Conservation (phyloP, 352 stramenopile genomes). For the Phytophthora fragariae region DNA sequence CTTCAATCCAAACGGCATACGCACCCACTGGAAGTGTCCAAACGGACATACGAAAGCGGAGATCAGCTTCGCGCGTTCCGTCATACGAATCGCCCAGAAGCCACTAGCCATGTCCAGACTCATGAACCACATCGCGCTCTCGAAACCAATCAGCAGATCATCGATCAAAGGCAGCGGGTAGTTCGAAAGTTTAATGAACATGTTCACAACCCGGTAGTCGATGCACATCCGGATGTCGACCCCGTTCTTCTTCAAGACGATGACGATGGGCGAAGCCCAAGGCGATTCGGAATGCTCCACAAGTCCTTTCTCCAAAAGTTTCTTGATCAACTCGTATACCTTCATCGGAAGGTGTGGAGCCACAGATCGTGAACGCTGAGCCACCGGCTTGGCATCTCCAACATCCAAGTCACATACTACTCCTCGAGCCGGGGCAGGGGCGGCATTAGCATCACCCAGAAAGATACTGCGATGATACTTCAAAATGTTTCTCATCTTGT, state of each 20-base stretch:
- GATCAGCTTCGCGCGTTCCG: conserved; percentile 17
- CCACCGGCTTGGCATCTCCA: too few species aligned
- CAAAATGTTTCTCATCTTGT: too few species aligned
- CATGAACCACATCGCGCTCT: conserved; percentile 23
- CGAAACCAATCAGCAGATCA: conserved; percentile 34
- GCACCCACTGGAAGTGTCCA: conserved; percentile 30
- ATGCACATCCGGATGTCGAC: conserved; percentile 28
- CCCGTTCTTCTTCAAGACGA: conserved; percentile 14
- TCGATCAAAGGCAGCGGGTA: conserved; percentile 36
- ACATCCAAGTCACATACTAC: too few species aligned
- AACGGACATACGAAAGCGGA: conserved; percentile 34
- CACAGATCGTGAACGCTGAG: too few species aligned
- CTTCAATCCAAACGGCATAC: conserved; percentile 26
- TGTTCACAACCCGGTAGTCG: conserved; percentile 27
- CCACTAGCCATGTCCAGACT: conserved; percentile 21
- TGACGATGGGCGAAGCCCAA: not conserved
- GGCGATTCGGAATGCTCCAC: not conserved
- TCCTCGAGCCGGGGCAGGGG: not conserved
- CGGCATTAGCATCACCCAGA: not conserved
- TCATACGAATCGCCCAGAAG: conserved; percentile 39
- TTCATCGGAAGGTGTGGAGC: too few species aligned
- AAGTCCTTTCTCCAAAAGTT: conserved; percentile 4
- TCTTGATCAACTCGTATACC: not conserved
- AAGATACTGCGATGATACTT: not conserved
- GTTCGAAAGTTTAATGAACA: conserved; percentile 18